These are phyloP conservation scores for Pilobolus umbonatus DNA, from an alignment of 192 early-diverging fungal species.

Conservation along the genomic window DNA sequence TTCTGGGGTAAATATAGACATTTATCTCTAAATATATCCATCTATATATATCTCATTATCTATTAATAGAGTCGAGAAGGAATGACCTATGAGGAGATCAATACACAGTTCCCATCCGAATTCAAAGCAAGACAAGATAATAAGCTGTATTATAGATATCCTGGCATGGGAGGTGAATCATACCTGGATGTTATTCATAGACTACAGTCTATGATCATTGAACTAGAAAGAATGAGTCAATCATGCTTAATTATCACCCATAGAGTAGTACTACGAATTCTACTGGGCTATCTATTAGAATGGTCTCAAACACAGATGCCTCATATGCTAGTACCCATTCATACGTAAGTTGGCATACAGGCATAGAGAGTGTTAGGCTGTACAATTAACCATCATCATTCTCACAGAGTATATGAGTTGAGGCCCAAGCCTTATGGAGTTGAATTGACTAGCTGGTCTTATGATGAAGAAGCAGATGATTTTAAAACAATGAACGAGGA, in stretches of 20 bases:
- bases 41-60: background rate
- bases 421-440: constrained; percentile 37
- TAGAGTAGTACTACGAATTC: constrained; percentile 83
- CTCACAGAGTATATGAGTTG: constrained; percentile 33
- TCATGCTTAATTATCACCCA: constrained; percentile 89
- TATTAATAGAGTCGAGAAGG: constrained; percentile 56
- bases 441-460: constrained; percentile 36
- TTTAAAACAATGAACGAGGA: no score
- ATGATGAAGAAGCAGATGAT: constrained; percentile 28
- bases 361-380: background rate
- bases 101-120: constrained; percentile 74
- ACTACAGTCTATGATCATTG: constrained; percentile 88
- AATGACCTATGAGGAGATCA: constrained; percentile 78
- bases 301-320: constrained; percentile 38
- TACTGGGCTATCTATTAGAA: constrained; percentile 88
- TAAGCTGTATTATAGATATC: constrained; percentile 94
- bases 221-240: constrained; percentile 89
- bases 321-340: constrained; percentile 38
- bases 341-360: constrained; percentile 21
- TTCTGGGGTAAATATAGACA: constrained; percentile 50
- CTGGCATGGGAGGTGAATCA: constrained; percentile 93
- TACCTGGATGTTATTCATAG: constrained; percentile 94
- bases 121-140: constrained; percentile 71
- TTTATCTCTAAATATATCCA: background rate
- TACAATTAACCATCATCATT: background rate